Evolutionary conservation across 805 yeast species (phyloP).

Genomic region (Starmerella stellata): DNA sequence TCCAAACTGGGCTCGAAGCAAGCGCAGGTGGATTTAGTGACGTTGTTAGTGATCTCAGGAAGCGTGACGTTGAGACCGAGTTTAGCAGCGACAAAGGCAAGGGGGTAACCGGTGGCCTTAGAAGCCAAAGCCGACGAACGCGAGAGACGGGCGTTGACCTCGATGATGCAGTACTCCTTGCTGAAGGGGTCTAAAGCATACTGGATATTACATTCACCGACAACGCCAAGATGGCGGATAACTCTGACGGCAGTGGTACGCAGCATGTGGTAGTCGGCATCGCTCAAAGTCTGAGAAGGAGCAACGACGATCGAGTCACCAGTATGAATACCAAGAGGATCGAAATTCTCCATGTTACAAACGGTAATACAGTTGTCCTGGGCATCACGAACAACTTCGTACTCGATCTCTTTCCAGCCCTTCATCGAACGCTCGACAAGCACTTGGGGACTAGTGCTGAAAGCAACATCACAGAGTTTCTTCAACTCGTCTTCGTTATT

Average conservation of each 20-base stretch:
- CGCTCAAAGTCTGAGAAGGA: slow-evolving; percentile 92
- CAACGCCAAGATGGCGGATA: slow-evolving; percentile 93
- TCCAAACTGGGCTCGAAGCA: slow-evolving; percentile 96
- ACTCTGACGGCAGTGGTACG: slow-evolving; percentile 95
- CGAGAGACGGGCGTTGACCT: slow-evolving; percentile 92
- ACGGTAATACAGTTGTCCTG: slow-evolving; percentile 96
- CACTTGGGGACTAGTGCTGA: slow-evolving; percentile 91
- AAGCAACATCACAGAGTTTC: slow-evolving; percentile 73
- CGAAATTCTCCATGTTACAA: slow-evolving; percentile 98
- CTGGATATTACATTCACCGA: slow-evolving; percentile 97
- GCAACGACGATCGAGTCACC: slow-evolving; percentile 99
- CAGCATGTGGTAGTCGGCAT: slow-evolving; percentile 93
- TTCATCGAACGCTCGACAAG: slow-evolving; percentile 91
- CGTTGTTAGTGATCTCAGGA: slow-evolving; percentile 80
- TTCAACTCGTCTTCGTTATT: slow-evolving; percentile 67
- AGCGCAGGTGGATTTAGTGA: slow-evolving; percentile 84
- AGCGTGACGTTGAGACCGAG: slow-evolving; percentile 83
- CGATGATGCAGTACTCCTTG: slow-evolving; percentile 90
- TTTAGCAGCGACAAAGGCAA: slow-evolving; percentile 96
- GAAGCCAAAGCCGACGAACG: slow-evolving; percentile 98
- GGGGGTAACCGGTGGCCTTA: slow-evolving; percentile 95
- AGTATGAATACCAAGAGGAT: slow-evolving; percentile 95
- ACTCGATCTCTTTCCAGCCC: slow-evolving; percentile 98
- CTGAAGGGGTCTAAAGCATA: slow-evolving; percentile 88
- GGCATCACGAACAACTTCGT: slow-evolving; percentile 96